Evolutionary conservation across 108 stramenopile genomes (phyloP).

Genomic region (Asterionellopsis glacialis): DNA sequence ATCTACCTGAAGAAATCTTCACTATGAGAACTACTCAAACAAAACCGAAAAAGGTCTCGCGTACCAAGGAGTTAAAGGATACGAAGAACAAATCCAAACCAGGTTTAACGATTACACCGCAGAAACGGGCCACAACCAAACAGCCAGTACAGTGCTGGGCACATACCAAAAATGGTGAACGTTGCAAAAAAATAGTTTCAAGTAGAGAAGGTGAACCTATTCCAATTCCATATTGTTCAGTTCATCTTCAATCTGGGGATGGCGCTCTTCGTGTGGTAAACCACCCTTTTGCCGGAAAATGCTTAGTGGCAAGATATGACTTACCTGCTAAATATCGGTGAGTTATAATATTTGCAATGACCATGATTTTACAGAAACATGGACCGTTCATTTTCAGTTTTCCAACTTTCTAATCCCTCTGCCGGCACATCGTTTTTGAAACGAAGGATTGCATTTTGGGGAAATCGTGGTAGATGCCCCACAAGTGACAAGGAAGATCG

Average conservation of each 20-base stretch:
- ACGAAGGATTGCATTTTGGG: conserved; percentile 42
- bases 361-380: too few relatives aligned
- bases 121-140: conserved; percentile 4
- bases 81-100: background rate
- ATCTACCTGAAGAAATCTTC: too few relatives aligned
- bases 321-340: conserved; percentile 37
- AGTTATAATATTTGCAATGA: too few relatives aligned
- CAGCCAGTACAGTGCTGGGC: conserved; percentile 56
- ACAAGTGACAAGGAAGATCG: conserved; percentile 47
- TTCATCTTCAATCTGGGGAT: conserved; percentile 46
- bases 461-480: conserved; percentile 41
- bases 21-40: background rate
- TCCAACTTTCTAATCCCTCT: too few relatives aligned
- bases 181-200: conserved; percentile 30
- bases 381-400: too few relatives aligned
- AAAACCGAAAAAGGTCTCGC: background rate
- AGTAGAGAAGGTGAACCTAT: conserved; percentile 61
- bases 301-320: conserved; percentile 46
- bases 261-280: conserved; percentile 47
- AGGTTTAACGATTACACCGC: background rate
- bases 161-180: conserved; percentile 35
- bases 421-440: too few relatives aligned
- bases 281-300: conserved; percentile 58
- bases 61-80: background rate
- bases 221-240: conserved; percentile 56